Evolutionary conservation across 2,329 filamentous ascomycete genomes (phyloP), one percentile per base, ranked within the genome.

Genomic region (Byssochlamys sp.): DNA sequence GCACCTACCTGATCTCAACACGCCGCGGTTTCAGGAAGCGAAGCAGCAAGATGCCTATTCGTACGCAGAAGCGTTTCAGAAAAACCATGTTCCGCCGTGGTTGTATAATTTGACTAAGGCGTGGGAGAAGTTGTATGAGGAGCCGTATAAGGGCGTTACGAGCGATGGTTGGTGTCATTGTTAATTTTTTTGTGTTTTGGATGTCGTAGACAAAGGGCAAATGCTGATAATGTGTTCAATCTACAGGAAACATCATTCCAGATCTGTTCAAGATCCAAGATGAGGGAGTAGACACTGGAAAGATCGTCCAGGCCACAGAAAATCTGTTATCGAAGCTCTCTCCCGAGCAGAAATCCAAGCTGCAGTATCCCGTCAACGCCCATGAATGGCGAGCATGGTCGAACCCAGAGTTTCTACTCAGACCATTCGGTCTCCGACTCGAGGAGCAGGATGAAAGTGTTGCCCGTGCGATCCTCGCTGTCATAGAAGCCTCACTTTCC

Each of bases 401-500:
- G 5, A 91, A 91, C 67, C 88, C 88, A 0, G 88, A 91, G 67
- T 88, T 90, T 62, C 76, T 90, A 0, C 74, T 90, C 12, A 81
- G 81, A 56, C 74, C 85, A 69, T 87, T 88, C 68, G 88, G 88
- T 4, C 69, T 91, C 1, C 82, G 88, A 1, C 80, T 90, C 0
- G 88, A 91, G 63, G 85, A 88, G 12, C 49, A 26, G 63, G 59
- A 85, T 27, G 73, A 67, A 1, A 58, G 72, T 0, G 54, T 74
- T 0, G 68, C 80, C 24, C 77, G 80, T 25, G 72, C 78, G 27
- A 79, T 85, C 4, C 73, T 89, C 39, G 68, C 70, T 4, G 72
- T 90, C 2, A 73, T 90, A 1, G 63, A 79, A 55, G 68, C 77
- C 0, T 83, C 84, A 0, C 77, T 90, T 0, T 89, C 86, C 0